Percentiles rank a stretch among this genome's conserved stretches.
These are phyloP conservation scores for Cytospora schulzeri DNA, from an alignment of 2,329 filamentous ascomycete genomes.

Conservation along the genomic window DNA sequence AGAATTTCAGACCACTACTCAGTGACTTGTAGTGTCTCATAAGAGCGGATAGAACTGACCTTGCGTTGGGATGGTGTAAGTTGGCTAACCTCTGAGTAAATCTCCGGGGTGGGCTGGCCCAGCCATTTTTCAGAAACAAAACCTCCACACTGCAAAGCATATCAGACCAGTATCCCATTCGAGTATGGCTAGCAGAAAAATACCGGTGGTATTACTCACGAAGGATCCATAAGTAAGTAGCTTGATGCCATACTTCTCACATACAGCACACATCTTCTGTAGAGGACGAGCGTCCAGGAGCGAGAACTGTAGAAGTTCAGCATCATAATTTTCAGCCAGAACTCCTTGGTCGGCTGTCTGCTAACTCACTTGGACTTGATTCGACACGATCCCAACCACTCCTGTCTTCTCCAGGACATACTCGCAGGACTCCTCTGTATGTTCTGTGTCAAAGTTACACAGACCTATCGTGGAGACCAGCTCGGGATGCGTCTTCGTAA, in stretches of 20 bases:
- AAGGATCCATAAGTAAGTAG: slow-evolving; percentile 40
- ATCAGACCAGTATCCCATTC: background rate
- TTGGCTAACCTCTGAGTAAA: slow-evolving; percentile 35
- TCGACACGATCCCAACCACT: slow-evolving; percentile 36
- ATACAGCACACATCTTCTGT: slow-evolving; percentile 34
- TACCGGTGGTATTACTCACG: slow-evolving; percentile 30
- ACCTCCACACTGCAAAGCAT: slow-evolving; percentile 36
- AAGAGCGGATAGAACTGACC: background rate
- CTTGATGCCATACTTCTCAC: slow-evolving; percentile 36
- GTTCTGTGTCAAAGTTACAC: slow-evolving; percentile 40
- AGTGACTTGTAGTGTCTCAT: too few species aligned
- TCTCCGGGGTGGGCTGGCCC: slow-evolving; percentile 34
- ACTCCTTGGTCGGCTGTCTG: background rate
- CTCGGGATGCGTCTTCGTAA: slow-evolving; percentile 34
- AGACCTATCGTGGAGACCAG: slow-evolving; percentile 38
- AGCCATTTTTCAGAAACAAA: slow-evolving; percentile 41
- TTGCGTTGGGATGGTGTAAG: slow-evolving; percentile 43
- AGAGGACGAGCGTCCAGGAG: slow-evolving; percentile 38
- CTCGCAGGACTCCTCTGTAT: slow-evolving; percentile 38
- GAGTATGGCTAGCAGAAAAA: too few species aligned
- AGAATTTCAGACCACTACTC: too few species aligned
- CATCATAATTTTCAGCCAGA: background rate
- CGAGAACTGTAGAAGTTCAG: slow-evolving; percentile 35
- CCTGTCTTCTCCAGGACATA: slow-evolving; percentile 36
- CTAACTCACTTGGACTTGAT: slow-evolving; percentile 39